Percentiles rank a stretch among this genome's conserved stretches.
Evolutionary conservation across 140 eudicot genomes (phyloP).

Genomic region (Anethum foeniculum): DNA sequence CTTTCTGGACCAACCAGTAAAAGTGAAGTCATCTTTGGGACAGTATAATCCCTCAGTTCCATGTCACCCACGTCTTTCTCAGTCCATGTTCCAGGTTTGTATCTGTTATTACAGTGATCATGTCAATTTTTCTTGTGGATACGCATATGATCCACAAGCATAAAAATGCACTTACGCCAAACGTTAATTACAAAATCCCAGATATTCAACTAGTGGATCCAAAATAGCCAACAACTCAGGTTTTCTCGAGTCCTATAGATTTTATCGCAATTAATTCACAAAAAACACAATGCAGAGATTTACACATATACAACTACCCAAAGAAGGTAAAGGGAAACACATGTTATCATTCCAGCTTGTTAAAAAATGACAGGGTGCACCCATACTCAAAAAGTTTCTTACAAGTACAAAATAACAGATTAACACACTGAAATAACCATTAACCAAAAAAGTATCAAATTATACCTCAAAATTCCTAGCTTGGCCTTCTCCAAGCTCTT

Average conservation of each 20-base stretch:
- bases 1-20: constrained; percentile 70
- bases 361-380: background rate
- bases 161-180: background rate
- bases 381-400: too few species aligned
- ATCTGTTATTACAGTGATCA: constrained; percentile 30
- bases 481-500: constrained; percentile 40
- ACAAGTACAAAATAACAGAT: background rate
- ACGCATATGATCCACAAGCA: too few species aligned
- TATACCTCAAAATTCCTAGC: constrained; percentile 53
- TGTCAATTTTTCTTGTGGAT: too few species aligned
- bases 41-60: constrained; percentile 29
- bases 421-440: background rate
- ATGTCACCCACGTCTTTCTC: constrained; percentile 45
- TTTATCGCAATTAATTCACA: background rate
- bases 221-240: background rate
- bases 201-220: background rate
- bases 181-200: background rate
- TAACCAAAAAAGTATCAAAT: background rate
- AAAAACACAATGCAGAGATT: background rate
- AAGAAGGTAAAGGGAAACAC: background rate
- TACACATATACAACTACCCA: background rate
- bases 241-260: background rate
- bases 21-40: constrained; percentile 56
- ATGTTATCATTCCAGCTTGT: background rate
- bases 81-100: constrained; percentile 71